phyloP scores from a whole-genome alignment of 1,284 basidiomycete species.

The Thelephora terrestris region DNA sequence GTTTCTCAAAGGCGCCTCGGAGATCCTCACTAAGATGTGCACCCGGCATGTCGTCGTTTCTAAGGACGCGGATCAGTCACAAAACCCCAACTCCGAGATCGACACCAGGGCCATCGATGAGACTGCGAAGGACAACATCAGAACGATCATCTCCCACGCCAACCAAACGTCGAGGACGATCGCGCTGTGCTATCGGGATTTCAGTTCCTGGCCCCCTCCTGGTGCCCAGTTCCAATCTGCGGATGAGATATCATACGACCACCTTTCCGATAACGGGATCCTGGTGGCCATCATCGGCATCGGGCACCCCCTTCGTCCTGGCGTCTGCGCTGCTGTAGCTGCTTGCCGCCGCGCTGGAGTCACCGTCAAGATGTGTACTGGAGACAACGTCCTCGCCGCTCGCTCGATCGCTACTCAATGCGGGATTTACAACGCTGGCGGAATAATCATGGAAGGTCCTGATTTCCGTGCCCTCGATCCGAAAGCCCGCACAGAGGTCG shows the following conservation, averaged over 20 bases:
- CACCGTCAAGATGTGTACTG: constrained; percentile 98
- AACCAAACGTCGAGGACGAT: constrained; percentile 93
- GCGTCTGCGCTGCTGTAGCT: constrained; percentile 82
- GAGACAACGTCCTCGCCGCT: constrained; percentile 93
- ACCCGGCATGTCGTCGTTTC: constrained; percentile 62
- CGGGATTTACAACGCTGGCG: constrained; percentile 87
- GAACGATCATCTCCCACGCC: constrained; percentile 95
- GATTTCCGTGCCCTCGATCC: constrained; percentile 53
- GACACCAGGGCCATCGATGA: constrained; percentile 55
- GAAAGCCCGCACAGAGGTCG: constrained; percentile 49
- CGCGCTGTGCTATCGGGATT: constrained; percentile 87
- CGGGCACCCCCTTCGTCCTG: constrained; percentile 89
- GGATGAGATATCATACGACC: constrained; percentile 65
- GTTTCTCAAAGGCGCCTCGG: constrained; percentile 89
- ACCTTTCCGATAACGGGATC: constrained; percentile 68
- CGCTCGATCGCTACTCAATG: constrained; percentile 93
- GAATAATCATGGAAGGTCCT: constrained; percentile 96
- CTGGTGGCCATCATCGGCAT: constrained; percentile 89
- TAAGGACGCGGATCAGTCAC: constrained; percentile 19
- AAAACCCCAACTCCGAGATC: constrained; percentile 29
- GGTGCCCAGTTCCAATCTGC: constrained; percentile 33
- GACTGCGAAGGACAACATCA: constrained; percentile 68
- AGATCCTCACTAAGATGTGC: constrained; percentile 81
- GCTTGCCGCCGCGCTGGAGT: constrained; percentile 87
- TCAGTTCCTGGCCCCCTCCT: constrained; percentile 77